Conservation (phyloP, 495 filamentous ascomycete genomes). For the Podospora sp. region DNA sequence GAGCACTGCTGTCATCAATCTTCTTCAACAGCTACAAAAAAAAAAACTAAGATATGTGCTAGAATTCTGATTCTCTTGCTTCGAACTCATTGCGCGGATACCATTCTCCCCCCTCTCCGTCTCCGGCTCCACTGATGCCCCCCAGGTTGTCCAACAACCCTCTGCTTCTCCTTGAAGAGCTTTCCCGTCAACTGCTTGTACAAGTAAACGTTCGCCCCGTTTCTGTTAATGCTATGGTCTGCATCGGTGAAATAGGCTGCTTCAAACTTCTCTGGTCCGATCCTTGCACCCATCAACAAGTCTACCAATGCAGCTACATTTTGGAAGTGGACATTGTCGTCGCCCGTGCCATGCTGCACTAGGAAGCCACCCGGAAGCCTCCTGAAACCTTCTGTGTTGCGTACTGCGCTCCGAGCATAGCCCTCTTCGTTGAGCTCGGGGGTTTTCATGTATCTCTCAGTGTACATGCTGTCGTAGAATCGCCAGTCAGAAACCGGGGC, state of each 20-base stretch:
- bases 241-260: slow-evolving; percentile 57
- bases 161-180: slow-evolving; percentile 34
- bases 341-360: slow-evolving; percentile 59
- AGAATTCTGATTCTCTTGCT: no score
- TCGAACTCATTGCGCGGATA: no score
- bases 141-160: slow-evolving; percentile 7
- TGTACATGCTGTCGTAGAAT: slow-evolving; percentile 66
- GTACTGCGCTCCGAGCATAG: slow-evolving; percentile 52
- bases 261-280: slow-evolving; percentile 56
- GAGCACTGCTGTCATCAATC: no score
- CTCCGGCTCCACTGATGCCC: slow-evolving; percentile 31
- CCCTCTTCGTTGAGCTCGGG: slow-evolving; percentile 49
- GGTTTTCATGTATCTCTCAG: slow-evolving; percentile 66
- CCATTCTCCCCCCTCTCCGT: neutral
- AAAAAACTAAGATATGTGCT: no score
- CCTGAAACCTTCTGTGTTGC: slow-evolving; percentile 51
- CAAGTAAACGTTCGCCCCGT: slow-evolving; percentile 47
- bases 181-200: slow-evolving; percentile 54
- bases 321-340: slow-evolving; percentile 66
- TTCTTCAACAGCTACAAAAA: no score
- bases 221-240: slow-evolving; percentile 55
- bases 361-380: slow-evolving; percentile 54
- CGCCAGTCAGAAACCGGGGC: slow-evolving; percentile 62
- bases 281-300: slow-evolving; percentile 49
- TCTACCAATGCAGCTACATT: slow-evolving; percentile 56